Base-by-base conservation (phyloP, 805 yeast species). In the Metschnikowia picachoensis region DNA sequence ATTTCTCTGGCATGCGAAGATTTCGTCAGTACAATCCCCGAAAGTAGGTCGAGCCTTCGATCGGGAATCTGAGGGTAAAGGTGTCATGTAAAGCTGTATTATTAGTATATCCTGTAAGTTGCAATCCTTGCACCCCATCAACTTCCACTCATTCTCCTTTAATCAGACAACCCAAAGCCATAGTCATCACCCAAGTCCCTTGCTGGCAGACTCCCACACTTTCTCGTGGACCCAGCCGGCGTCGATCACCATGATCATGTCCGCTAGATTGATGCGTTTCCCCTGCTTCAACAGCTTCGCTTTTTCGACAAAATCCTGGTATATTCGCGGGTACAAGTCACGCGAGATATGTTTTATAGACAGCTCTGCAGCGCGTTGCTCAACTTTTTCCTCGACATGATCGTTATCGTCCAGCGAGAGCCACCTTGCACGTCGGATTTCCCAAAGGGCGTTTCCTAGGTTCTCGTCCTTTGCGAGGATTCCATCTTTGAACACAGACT, bases 151-250 rank as follows among this genome's bases (percentile, higher is more conserved):
- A 20, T 3, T 20, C 25, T 7, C 25, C 8, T 20, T 20, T 20
- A 5, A 20, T 20, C 7, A 20, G 25, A 4, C 4, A 20, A 4
- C 25, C 25, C 25, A 20, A 20, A 8, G 8, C n/a, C 25, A 3
- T 13, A 12, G 27, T 8, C 27, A 16, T 28, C 31, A 32, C 12
- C 44, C 42, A 6, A 34, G 46, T 7, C 76, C 76, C 30, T 57
- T 59, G 5, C 74, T 73, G 4, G 77, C 77, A 32, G 74, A 66
- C 47, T 78, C 84, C 92, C 94, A 91, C 53, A 80, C 79, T 41
- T 83, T 88, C 17, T 80, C 80, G 49, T 81, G 83, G 13, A 77
- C 74, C 98, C 98, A 91, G 15, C 97, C 97, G 3, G 85, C 79
- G 57, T 87, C 82, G 35, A 91, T 76, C 20, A 91, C 78, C 52